Evolutionary conservation across 2,329 filamentous ascomycete genomes (phyloP).

Genomic region (Chaetomiaceae sp.): DNA sequence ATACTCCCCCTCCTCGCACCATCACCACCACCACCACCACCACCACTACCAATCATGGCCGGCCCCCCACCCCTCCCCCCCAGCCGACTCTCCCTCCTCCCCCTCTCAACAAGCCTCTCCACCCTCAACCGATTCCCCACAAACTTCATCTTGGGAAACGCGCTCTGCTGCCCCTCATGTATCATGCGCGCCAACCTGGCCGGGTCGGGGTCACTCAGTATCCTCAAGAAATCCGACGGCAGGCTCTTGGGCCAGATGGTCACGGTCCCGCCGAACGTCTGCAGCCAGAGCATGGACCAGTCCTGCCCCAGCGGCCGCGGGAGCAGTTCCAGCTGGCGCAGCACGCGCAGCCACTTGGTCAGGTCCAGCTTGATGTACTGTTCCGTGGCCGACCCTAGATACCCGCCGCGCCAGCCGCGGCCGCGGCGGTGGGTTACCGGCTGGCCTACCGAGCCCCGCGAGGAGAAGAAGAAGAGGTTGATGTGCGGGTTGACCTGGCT

Average conservation of each 20-base stretch:
- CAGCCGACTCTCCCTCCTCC: slow-evolving; percentile 49
- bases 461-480: slow-evolving; percentile 98
- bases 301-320: slow-evolving; percentile 89
- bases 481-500: slow-evolving; percentile 92
- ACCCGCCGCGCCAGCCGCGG: slow-evolving; percentile 92
- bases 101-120: slow-evolving; percentile 64
- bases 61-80: slow-evolving; percentile 24
- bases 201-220: slow-evolving; percentile 77
- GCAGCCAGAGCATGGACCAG: slow-evolving; percentile 95
- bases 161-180: slow-evolving; percentile 80
- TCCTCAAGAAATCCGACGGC: slow-evolving; percentile 75
- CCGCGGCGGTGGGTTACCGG: slow-evolving; percentile 92
- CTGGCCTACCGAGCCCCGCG: slow-evolving; percentile 82
- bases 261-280: slow-evolving; percentile 89
- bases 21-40: not conserved
- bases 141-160: slow-evolving; percentile 90
- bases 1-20: slow-evolving; percentile 47
- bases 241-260: slow-evolving; percentile 91
- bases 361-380: slow-evolving; percentile 95
- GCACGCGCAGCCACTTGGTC: slow-evolving; percentile 94
- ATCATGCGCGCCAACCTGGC: slow-evolving; percentile 81
- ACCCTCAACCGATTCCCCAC: slow-evolving; percentile 81
- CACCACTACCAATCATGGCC: slow-evolving; percentile 21
- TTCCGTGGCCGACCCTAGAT: slow-evolving; percentile 85
- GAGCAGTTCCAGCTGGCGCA: slow-evolving; percentile 86